Conservation (phyloP, 768 basidiomycete genomes). For the Lyophyllum semitale region DNA sequence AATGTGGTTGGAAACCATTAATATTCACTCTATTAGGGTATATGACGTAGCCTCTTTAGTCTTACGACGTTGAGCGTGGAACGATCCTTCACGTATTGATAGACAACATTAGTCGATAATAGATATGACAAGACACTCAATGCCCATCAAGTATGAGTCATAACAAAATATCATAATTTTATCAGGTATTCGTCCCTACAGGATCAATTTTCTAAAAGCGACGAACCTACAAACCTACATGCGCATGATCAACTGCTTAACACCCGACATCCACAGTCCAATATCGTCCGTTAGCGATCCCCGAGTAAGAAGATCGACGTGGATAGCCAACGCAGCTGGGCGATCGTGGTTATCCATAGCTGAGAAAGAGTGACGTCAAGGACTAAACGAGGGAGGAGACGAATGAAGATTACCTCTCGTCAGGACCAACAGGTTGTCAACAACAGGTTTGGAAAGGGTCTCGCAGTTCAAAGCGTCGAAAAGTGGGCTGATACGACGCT, state of each 20-base stretch:
- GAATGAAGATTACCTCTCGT: slow-evolving; percentile 57
- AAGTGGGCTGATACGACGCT: slow-evolving; percentile 79
- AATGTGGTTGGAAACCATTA: too few relatives aligned
- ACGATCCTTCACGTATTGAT: too few relatives aligned
- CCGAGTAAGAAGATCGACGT: slow-evolving; percentile 81
- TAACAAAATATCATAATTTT: neutral
- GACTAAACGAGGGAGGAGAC: neutral
- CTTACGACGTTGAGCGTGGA: too few relatives aligned
- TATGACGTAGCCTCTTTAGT: too few relatives aligned
- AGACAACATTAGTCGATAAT: neutral
- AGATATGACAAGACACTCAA: too few relatives aligned
- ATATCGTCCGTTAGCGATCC: slow-evolving; percentile 85
- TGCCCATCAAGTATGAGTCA: too few relatives aligned
- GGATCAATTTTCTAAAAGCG: neutral
- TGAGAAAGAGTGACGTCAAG: slow-evolving; percentile 28
- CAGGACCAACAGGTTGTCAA: slow-evolving; percentile 72
- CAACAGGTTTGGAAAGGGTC: slow-evolving; percentile 70
- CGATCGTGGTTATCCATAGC: slow-evolving; percentile 84
- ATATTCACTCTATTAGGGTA: too few relatives aligned
- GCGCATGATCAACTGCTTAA: slow-evolving; percentile 85
- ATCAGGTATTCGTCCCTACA: neutral
- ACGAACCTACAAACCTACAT: slow-evolving; percentile 35
- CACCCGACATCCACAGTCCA: slow-evolving; percentile 82
- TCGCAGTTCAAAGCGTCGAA: slow-evolving; percentile 94
- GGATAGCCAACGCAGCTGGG: slow-evolving; percentile 75